A percentile compares a stretch with the other conserved stretches of the same genome.
Evolutionary conservation across 495 filamentous ascomycete species (phyloP).

Genomic region (Hypoxylon lienhwacheense): DNA sequence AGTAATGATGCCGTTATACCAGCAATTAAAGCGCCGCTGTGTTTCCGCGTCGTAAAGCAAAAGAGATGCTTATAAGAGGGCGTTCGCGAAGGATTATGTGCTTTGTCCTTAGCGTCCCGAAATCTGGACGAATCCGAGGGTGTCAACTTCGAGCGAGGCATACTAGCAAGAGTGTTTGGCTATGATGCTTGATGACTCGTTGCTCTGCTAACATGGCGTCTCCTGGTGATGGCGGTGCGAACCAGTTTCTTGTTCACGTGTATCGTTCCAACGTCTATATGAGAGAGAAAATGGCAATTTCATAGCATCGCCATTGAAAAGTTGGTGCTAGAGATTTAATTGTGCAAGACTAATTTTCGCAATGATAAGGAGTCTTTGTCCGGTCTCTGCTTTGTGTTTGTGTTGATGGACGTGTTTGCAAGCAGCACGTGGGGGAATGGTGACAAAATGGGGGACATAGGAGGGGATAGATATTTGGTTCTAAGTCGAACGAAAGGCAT

Average conservation of each 20-base stretch:
- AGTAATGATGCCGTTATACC: constrained; percentile 58
- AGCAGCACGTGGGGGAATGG: not conserved
- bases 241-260: not conserved
- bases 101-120: not conserved
- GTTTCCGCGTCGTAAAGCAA: constrained; percentile 65
- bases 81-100: not conserved
- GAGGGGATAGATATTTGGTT: too few species aligned
- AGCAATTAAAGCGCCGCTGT: constrained; percentile 55
- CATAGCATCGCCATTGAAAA: too few species aligned
- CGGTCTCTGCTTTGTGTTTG: not conserved
- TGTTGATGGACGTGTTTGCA: not conserved
- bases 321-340: too few species aligned
- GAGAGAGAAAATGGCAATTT: too few species aligned
- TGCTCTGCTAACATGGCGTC: not conserved
- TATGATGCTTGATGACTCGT: not conserved
- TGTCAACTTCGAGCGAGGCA: not conserved
- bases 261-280: too few species aligned
- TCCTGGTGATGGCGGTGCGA: not conserved
- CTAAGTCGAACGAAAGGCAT: not conserved
- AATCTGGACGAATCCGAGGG: not conserved
- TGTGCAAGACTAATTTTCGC: not conserved
- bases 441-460: not conserved
- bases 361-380: constrained; percentile 12
- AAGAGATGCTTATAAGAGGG: constrained; percentile 59
- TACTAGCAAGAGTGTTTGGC: not conserved